Base-by-base conservation (phyloP, 208 protist species). In the Crithidia mellificae region DNA sequence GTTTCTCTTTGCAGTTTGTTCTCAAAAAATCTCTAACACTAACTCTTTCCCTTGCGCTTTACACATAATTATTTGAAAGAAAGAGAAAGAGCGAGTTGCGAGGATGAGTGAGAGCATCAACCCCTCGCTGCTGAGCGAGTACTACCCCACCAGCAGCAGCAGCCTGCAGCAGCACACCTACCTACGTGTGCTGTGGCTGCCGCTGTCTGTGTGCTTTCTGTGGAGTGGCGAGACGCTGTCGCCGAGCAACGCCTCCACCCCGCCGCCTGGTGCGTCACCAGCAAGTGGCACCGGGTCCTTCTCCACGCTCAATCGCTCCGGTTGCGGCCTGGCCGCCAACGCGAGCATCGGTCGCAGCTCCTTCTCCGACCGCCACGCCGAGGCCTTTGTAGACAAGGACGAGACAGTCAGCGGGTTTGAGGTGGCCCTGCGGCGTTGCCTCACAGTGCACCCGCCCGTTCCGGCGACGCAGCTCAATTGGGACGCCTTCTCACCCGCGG, bases 101-200 rank as follows among this genome's bases (percentile, higher is more conserved):
- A 36, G 36, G 50, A 68, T 75, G 62, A 39, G 27, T 36, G 39
- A 61, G 0, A 56, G 71, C 15, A 6, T 49, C 11, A 74, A 66
- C 30, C 43, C 72, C 29, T 76, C 55, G 64, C 44, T 70, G 52
- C 54, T 76, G 8, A 69, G 56, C 63, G 70, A 76, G 56, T 76
- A 70, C 63, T 79, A 68, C 55, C 71, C 84, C 9, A 80, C 74
- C n/a, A 77, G 56, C 72, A 78, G 87, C 74, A 72, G 79, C 12
- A 78, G 80, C 8, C 56, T 96, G 17, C 36, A 72, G 24, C 78
- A 87, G n/a, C 82, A 93, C 63, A 75, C 76, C 14, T 77, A 79
- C 51, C 72, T 81, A 19, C 77, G 80, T 17, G 66, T 96, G n/a
- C 52, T 93, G 66, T 96, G 87, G 88, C 74, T 93, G 27, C 81